A percentile compares a stretch with the other conserved stretches of the same genome.
phyloP scores from a whole-genome alignment of 179 eudicot species.

The Drosera spatulata region DNA sequence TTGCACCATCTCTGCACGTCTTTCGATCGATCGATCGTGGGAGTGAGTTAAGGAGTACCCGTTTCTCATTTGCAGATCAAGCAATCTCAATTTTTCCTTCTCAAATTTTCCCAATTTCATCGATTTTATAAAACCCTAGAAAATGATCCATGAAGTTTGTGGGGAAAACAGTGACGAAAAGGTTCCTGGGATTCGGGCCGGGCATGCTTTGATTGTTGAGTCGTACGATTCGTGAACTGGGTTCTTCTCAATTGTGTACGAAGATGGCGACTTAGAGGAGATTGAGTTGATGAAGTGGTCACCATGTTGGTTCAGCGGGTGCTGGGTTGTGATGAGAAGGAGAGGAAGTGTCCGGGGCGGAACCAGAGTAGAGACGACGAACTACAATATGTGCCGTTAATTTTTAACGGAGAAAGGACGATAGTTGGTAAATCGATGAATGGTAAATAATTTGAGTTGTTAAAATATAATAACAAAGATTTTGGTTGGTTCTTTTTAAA shows the following conservation, averaged over 20 bases:
- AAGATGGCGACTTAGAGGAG: conserved; percentile 62
- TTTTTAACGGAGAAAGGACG: too few species aligned
- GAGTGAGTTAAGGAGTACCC: too few species aligned
- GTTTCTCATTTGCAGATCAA: not conserved
- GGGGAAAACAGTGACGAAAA: conserved; percentile 52
- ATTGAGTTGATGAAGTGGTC: conserved; percentile 23
- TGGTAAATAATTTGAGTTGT: too few species aligned
- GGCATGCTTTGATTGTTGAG: conserved; percentile 26
- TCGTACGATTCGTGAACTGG: conserved; percentile 48
- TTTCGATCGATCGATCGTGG: too few species aligned
- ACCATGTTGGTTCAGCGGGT: conserved; percentile 11
- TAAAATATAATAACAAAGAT: too few species aligned
- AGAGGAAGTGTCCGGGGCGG: conserved; percentile 16
- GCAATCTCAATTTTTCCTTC: not conserved
- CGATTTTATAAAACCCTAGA: conserved; percentile 3
- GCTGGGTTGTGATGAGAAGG: conserved; percentile 6
- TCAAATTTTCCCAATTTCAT: conserved; percentile 15
- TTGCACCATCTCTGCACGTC: too few species aligned
- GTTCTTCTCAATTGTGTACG: conserved; percentile 40
- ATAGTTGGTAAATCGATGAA: too few species aligned
- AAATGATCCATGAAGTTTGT: conserved; percentile 43
- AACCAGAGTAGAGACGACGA: conserved; percentile 33
- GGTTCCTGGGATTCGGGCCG: conserved; percentile 46
- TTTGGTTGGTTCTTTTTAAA: too few species aligned
- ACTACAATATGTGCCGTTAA: too few species aligned